These are phyloP conservation scores for Aspergillus bertholletiae DNA, from an alignment of 495 filamentous ascomycete species.

Conservation along the genomic window DNA sequence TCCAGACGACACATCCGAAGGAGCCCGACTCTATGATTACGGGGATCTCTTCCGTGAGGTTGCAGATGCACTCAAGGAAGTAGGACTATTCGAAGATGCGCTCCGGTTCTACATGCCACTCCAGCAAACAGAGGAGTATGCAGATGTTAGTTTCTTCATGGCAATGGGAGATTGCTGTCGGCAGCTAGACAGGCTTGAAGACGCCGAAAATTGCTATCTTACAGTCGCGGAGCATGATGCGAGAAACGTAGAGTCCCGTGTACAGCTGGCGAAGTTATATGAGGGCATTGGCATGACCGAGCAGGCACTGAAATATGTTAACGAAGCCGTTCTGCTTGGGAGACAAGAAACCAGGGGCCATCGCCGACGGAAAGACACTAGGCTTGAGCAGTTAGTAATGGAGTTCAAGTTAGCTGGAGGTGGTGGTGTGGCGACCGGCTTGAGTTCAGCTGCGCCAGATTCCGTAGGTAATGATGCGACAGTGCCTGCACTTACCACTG, in stretches of 20 bases:
- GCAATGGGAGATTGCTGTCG: constrained; percentile 72
- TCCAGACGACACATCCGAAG: constrained; percentile 46
- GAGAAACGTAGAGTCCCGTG: constrained; percentile 65
- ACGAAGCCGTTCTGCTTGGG: constrained; percentile 65
- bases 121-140: constrained; percentile 51
- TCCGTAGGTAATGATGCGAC: constrained; percentile 17
- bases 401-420: constrained; percentile 32
- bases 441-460: constrained; percentile 23
- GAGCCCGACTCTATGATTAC: constrained; percentile 56
- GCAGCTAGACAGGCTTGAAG: constrained; percentile 53
- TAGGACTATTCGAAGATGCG: constrained; percentile 56
- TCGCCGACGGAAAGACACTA: constrained; percentile 36
- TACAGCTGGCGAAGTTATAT: constrained; percentile 75
- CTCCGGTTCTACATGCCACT: constrained; percentile 72
- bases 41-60: constrained; percentile 73
- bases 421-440: constrained; percentile 1
- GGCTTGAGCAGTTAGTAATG: constrained; percentile 40
- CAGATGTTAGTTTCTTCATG: constrained; percentile 61
- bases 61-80: constrained; percentile 62
- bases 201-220: constrained; percentile 73
- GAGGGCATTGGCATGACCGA: constrained; percentile 64
- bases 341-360: constrained; percentile 36
- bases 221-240: constrained; percentile 66
- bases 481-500: constrained; percentile 15
- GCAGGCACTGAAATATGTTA: constrained; percentile 69